Percentiles rank a stretch among this genome's conserved stretches.
phyloP scores from a whole-genome alignment of 1,284 basidiomycete species.

The Cryptococcus sp. region DNA sequence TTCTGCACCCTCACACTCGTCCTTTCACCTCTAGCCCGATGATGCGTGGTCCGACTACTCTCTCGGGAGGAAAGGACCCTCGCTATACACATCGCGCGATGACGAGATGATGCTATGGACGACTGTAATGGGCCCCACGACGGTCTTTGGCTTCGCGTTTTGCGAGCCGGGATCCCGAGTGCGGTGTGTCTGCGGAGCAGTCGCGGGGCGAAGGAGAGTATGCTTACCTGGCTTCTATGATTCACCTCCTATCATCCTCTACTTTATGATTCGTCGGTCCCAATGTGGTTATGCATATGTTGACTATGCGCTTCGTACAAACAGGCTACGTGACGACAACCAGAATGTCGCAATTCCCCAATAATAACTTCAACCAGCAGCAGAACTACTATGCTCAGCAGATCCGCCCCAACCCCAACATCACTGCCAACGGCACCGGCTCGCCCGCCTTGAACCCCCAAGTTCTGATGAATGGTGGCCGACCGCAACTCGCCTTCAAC shows the following conservation, averaged over 20 bases:
- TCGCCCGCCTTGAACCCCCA: constrained; percentile 6
- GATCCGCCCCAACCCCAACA: neutral
- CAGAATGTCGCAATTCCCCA: constrained; percentile 33
- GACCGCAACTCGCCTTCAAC: constrained; percentile 5
- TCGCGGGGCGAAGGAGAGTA: constrained; percentile 28
- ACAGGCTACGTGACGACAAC: constrained; percentile 5
- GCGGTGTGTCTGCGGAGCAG: constrained; percentile 27
- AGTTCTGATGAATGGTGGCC: constrained; percentile 7
- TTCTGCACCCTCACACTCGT: constrained; percentile 24
- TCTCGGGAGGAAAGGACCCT: constrained; percentile 14
- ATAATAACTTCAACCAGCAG: constrained; percentile 11
- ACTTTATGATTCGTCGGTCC: constrained; percentile 1
- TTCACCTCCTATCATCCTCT: constrained; percentile 18
- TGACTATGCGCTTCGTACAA: constrained; percentile 15
- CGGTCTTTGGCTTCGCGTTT: constrained; percentile 29
- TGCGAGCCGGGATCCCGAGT: constrained; percentile 26
- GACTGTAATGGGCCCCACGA: constrained; percentile 29
- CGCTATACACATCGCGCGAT: constrained; percentile 19
- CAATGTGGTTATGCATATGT: constrained; percentile 21
- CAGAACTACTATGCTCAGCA: constrained; percentile 8
- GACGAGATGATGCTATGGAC: constrained; percentile 22
- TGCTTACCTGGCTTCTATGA: constrained; percentile 54
- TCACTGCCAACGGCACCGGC: constrained; percentile 4
- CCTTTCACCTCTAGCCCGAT: constrained; percentile 27
- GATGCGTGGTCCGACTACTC: constrained; percentile 9